Conservation (phyloP, 1,284 basidiomycete species). For the Sporisorium exsertum region DNA sequence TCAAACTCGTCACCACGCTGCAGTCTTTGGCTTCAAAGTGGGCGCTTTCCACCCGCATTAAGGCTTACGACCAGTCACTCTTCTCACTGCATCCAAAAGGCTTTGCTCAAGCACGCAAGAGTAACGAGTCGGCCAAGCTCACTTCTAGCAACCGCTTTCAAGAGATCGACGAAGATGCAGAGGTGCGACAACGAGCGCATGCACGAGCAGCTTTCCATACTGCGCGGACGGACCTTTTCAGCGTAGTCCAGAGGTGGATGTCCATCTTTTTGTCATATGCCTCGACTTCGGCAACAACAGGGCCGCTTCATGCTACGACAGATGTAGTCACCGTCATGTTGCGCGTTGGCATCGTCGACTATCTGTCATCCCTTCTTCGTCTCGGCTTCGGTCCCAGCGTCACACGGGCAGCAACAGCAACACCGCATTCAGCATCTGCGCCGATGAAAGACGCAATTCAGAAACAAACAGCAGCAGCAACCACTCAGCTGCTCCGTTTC, state of each 20-base stretch:
- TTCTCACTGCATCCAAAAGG: constrained; percentile 21
- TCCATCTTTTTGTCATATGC: constrained; percentile 12
- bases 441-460: constrained; percentile 25
- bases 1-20: constrained; percentile 43
- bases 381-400: constrained; percentile 39
- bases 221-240: constrained; percentile 22
- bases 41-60: constrained; percentile 34
- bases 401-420: background rate
- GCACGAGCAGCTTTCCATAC: constrained; percentile 18
- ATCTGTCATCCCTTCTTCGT: constrained; percentile 39
- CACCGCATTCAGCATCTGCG: background rate
- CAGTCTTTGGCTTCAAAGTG: constrained; percentile 38
- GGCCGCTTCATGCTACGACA: constrained; percentile 11
- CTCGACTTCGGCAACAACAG: background rate
- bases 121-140: constrained; percentile 12
- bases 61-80: constrained; percentile 32
- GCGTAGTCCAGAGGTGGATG: constrained; percentile 13
- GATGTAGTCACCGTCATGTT: constrained; percentile 43
- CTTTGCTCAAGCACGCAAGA: constrained; percentile 9
- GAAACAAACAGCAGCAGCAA: constrained; percentile 31
- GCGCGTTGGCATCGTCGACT: constrained; percentile 44
- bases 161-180: constrained; percentile 39
- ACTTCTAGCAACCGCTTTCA: constrained; percentile 38
- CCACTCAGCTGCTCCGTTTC: constrained; percentile 30
- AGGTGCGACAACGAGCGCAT: constrained; percentile 6